Evolutionary conservation across 345 rosid species (phyloP), one percentile per base, ranked within the genome.

Genomic region (Salix suchowensis): DNA sequence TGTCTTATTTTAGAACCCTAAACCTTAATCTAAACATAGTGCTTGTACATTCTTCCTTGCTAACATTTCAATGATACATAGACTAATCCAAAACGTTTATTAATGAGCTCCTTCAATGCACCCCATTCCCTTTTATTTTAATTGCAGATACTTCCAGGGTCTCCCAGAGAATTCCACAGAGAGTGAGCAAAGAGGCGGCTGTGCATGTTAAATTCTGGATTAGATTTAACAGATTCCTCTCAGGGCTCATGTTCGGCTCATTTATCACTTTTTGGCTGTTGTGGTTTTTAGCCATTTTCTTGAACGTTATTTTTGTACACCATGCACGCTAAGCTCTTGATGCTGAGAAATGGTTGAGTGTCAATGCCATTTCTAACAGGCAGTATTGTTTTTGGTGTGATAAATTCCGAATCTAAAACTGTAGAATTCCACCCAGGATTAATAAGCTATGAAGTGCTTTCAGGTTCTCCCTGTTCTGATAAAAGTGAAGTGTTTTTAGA

Each of bases 131-230:
- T 70, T 77, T 52, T 5, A 16, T 65, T 74, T 21, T 76, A 28
- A 71, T 61, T 84, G 83, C 88, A 94, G 98, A 88, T 94, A 94
- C 85, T 94, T 94, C 85, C 97, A 92, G 78, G 94, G 94, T 54
- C 85, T 90, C 62, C 94, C 95, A 1, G 97, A 91, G 54, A 88
- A 88, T 50, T 89, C 83, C 48, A 79, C 93, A 0, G 97, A 91
- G 83, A 86, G 82, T n/a, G 97, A 91, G 82, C 97, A 91, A 81
- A 84, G 95, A 81, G 89, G 98, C 32, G 97, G 98, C 16, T 94
- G 98, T 75, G 89, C 98, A 34, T 94, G 97, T 82, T 94, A 88
- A 94, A 14, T 54, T 65, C 15, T 32, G 39, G 61, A 5, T 32
- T 50, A 50, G 30, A 61, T 79, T 73, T 52, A 66, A 2, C 30